Evolutionary conservation across 169 alveolate species (phyloP), one percentile per base, ranked within the genome.

Genomic region (Cardiosporidium cionae): DNA sequence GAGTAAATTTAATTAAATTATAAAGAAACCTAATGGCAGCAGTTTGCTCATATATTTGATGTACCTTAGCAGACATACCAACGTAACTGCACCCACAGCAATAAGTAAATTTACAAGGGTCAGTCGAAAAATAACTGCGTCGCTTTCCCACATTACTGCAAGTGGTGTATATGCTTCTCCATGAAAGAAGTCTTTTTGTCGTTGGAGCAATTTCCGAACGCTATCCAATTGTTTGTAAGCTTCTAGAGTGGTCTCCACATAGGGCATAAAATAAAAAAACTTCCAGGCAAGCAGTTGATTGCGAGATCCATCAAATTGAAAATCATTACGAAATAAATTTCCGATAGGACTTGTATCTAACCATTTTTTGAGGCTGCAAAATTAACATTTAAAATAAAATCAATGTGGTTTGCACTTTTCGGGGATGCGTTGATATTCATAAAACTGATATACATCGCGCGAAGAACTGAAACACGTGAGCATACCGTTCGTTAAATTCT

Each of bases 61-160:
- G n/a, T 31, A 7, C 22, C 28, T 25, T 16, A 6, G 3, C n/a
- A 32, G 52, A 71, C 84, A 53, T 69, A 82, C 87, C 27, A 73
- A 53, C 31, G 79, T 36, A 58, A 83, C 79, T 28, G 88, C 88
- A 52, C 78, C 65, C 31, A 79, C 81, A 22, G 88, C 88, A 32
- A 76, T 76, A 31, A 78, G 78, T 69, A 83, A 78, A 25, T 72
- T 83, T 29, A 65, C 70, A 22, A 83, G 58, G 31, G 88, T 83
- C 62, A 74, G 70, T 22, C 74, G 72, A 32, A 83, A 77, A 25
- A 81, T 83, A 1, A 72, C 70, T 25, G 78, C 81, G 28, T 83
- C 88, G 68, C 88, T 80, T 67, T 83, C 88, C 72, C 86, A 73
- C 6, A 84, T 52, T 5, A 69, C 33, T 6, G 79, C 80, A 5